Base-by-base conservation (phyloP, 2,329 filamentous ascomycete species). In the Passalora sequoiae region DNA sequence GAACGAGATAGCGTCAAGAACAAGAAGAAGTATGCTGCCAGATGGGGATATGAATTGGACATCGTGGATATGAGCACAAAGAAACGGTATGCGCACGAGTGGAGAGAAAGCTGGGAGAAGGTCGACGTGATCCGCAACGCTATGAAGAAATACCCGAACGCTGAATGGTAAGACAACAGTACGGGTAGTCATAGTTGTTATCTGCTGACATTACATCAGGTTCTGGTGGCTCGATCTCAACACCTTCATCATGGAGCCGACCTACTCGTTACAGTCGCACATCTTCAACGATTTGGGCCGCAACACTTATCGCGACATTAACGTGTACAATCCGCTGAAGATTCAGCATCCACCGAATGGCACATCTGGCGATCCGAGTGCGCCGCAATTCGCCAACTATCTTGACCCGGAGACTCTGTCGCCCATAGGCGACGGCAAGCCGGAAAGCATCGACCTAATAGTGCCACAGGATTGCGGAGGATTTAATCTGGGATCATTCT, bases 181-280 rank as follows among this genome's bases (percentile, higher is more conserved):
- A n/a, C n/a, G n/a, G n/a, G n/a, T n/a, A n/a, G n/a, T n/a, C n/a
- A n/a, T n/a, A n/a, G 8, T n/a, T 9, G 19, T 20, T 10, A 16
- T 5, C 17, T 42, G 43, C 50, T 50, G 43, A 56, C 46, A 40
- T 32, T 16, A 13, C 7, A 13, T n/a, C 62, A 95, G 89, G 89
- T 92, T 98, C 60, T 98, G 92, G 92, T 98, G 92, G 91, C 75
- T 98, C 45, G 92, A 98, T 66, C 78, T 97, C 28, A 94, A 95
- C 69, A 98, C 92, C 3, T 94, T 91, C 68, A 83, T 98, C 65
- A 98, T 98, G 92, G 92, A 98, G 63, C 88, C 89, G 3, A 83
- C 80, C 15, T 87, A 89, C 66, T 95, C 91, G 7, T 76, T 98
- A 15, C 89, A 97, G 64, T 75, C 77, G 31, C 91, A 98, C 66